Evolutionary conservation across 139 green algal species (phyloP), one percentile per base, ranked within the genome.

Genomic region (Chlorella vulgaris): DNA sequence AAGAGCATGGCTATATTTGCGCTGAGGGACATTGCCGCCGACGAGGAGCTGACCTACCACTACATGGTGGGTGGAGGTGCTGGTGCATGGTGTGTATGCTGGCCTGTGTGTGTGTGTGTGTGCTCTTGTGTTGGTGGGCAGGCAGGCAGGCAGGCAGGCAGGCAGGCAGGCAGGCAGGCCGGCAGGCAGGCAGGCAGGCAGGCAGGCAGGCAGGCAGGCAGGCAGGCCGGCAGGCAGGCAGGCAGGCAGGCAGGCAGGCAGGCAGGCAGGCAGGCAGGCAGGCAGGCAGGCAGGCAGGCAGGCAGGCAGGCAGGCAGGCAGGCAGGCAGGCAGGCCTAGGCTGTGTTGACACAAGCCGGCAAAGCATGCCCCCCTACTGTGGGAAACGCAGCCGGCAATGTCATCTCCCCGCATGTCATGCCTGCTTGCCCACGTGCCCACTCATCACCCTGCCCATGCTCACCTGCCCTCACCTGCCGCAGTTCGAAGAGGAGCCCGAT

Each of bases 11-110:
- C 87, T 78, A 96, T 98, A 78, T 97, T 94, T 83, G 88, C 93
- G 1, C 92, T 86, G 73, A 86, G 88, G 18, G 69, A 86, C 66
- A 94, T 98, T 35, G 15, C 40, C 1, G 50, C 66, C 2, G 88
- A 87, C 15, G 91, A 97, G 79, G 94, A 98, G 92, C 89, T 98
- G 22, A 92, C 85, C 1, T 98, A 97, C 69, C 91, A 98, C 86
- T 98, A 97, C 87, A 94, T 94, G 78, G 85, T 86, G 63, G n/a
- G 61, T 29, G 35, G 31, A n/a, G n/a, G 63, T 31, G 26, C 8
- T 21, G 28, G 33, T 8, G 29, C 8, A 10, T 71, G 33, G 31
- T 50, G 63, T n/a, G 3, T 13, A 36, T 50, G 66, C 36, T 73
- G 36, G 35, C 1, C 10, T 33, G 3, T 10, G 28, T 33, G 28